phyloP scores from a whole-genome alignment of 2,329 filamentous ascomycete species.

The Xylogone sp. region DNA sequence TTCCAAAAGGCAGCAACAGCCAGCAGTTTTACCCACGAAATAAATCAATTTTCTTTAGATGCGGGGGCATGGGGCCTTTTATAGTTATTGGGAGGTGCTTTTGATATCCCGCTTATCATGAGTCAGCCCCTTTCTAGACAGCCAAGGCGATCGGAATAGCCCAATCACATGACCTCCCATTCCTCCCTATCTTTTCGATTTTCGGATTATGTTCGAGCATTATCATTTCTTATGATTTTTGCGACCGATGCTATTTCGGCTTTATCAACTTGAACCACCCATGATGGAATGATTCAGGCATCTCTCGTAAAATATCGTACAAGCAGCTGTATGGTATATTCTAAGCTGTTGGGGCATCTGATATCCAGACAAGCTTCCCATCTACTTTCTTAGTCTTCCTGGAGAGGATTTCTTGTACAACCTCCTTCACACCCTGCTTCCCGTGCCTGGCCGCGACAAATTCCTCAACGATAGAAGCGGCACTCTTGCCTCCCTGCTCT shows the following conservation, averaged over 20 bases:
- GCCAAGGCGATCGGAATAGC: background rate
- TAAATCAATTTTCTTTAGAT: conserved; percentile 11
- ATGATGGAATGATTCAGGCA: background rate
- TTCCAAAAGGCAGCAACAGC: conserved; percentile 13
- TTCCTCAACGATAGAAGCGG: conserved; percentile 57
- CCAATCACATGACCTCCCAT: conserved; percentile 21
- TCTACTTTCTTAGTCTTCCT: conserved; percentile 54
- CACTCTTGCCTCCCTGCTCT: conserved; percentile 33
- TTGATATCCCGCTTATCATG: conserved; percentile 20
- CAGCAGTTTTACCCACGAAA: conserved; percentile 11
- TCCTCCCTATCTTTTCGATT: conserved; percentile 6
- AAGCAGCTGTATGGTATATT: conserved; percentile 3
- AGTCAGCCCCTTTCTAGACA: conserved; percentile 17
- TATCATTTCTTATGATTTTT: conserved; percentile 1
- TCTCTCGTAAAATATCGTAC: conserved; percentile 12
- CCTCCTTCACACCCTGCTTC: conserved; percentile 66
- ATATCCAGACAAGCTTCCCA: conserved; percentile 29
- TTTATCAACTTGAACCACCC: conserved; percentile 1
- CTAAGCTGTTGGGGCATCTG: background rate
- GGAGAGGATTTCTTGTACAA: conserved; percentile 64
- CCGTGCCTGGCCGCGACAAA: conserved; percentile 56
- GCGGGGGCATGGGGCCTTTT: conserved; percentile 18
- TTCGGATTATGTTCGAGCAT: conserved; percentile 1
- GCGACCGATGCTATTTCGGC: conserved; percentile 16
- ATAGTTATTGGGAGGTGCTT: conserved; percentile 15